Conservation (phyloP, 2,329 filamentous ascomycete species). For the Aspergillus candidus region DNA sequence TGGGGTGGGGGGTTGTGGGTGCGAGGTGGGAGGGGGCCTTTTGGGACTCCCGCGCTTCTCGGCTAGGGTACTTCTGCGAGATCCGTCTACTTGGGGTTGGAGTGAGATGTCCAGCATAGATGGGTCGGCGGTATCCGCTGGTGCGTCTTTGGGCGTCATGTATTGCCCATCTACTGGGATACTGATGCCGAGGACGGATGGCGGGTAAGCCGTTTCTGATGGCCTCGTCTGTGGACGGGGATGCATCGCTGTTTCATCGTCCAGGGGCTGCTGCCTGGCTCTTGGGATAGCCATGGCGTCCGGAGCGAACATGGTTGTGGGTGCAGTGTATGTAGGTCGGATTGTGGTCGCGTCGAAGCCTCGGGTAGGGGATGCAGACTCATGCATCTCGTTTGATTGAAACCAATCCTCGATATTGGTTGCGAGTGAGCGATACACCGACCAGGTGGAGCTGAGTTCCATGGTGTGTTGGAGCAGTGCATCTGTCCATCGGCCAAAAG, state of each 20-base stretch:
- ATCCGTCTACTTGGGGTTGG: slow-evolving; percentile 11
- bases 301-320: slow-evolving; percentile 2
- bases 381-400: slow-evolving; percentile 14
- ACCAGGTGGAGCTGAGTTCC: slow-evolving; percentile 26
- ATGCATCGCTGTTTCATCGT: slow-evolving; percentile 9
- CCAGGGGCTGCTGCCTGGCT: slow-evolving; percentile 2
- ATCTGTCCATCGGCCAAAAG: slow-evolving; percentile 31
- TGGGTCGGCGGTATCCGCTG: slow-evolving; percentile 24
- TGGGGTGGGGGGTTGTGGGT: slow-evolving; percentile 26
- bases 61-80: slow-evolving; percentile 1
- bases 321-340: not conserved
- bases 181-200: slow-evolving; percentile 27
- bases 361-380: slow-evolving; percentile 7
- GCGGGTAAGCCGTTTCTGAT: slow-evolving; percentile 16
- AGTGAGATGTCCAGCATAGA: slow-evolving; percentile 19
- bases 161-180: slow-evolving; percentile 29
- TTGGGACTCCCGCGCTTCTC: slow-evolving; percentile 20
- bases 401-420: slow-evolving; percentile 26
- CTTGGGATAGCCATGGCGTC: slow-evolving; percentile 4
- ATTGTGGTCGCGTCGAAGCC: slow-evolving; percentile 1
- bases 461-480: slow-evolving; percentile 25
- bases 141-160: slow-evolving; percentile 27
- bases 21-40: slow-evolving; percentile 12
- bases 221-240: slow-evolving; percentile 7
- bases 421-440: slow-evolving; percentile 28